Evolutionary conservation across 768 basidiomycete species (phyloP).

Genomic region (Auricularia sp.): DNA sequence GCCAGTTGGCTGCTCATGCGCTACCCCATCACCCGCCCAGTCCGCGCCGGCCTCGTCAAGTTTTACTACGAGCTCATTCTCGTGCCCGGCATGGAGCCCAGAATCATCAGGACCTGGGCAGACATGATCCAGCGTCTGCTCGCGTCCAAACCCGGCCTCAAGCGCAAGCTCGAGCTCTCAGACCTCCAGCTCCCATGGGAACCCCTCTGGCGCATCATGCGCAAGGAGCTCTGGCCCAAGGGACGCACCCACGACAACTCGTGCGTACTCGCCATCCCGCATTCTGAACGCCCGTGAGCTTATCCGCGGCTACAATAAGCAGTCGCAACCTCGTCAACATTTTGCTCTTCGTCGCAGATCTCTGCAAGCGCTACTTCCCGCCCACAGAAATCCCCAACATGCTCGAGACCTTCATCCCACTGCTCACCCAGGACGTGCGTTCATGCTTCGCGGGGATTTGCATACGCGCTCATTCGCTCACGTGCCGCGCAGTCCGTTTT

Average conservation of each 20-base stretch:
- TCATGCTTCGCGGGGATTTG: not conserved
- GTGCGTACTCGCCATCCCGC: constrained; percentile 27
- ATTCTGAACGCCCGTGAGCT: not conserved
- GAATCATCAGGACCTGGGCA: constrained; percentile 62
- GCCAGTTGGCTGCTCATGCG: constrained; percentile 71
- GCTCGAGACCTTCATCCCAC: constrained; percentile 60
- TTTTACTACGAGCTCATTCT: constrained; percentile 74
- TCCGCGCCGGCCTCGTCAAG: constrained; percentile 60
- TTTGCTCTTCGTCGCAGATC: constrained; percentile 61
- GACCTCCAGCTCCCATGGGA: constrained; percentile 67
- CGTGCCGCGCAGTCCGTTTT: constrained; percentile 41
- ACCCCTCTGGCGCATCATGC: constrained; percentile 63
- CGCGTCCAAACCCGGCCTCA: constrained; percentile 50
- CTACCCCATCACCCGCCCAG: constrained; percentile 61
- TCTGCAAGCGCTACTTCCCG: constrained; percentile 60
- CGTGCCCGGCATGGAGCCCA: constrained; percentile 64
- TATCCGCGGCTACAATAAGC: constrained; percentile 2
- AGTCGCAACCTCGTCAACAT: constrained; percentile 63
- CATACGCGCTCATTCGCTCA: not conserved
- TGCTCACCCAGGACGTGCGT: constrained; percentile 60
- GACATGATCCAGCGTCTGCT: constrained; percentile 68
- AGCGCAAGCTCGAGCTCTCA: constrained; percentile 52
- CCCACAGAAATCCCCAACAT: constrained; percentile 55
- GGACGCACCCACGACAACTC: constrained; percentile 46
- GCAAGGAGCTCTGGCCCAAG: constrained; percentile 70